Base-by-base conservation (phyloP, 2,329 filamentous ascomycete genomes). In the Verticillium nonalfalfae region DNA sequence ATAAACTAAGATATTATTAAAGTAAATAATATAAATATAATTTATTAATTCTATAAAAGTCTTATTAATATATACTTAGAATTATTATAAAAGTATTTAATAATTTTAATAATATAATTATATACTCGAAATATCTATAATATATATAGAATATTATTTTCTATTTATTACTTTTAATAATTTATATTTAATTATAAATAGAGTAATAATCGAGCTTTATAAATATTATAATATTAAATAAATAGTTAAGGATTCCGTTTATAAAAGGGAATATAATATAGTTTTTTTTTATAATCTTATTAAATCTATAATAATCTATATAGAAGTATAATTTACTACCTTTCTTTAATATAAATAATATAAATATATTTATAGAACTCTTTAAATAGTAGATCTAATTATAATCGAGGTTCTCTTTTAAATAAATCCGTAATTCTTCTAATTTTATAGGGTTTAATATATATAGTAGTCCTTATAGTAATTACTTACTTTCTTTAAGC, bases 91-190 rank as follows among this genome's bases (percentile, higher is more conserved):
- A 58, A 2, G 40, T 59, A 50, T 71, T 71, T 54, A 57, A 67
- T 56, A 73, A 52, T 18, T 58, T 63, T 65, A 73, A 72, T 9
- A 57, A 64, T 63, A 72, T 70, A 10, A 78, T 68, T 40, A 69
- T 54, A 45, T 69, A 78, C 62, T 78, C 59, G 61, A 66, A 78
- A 4, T 66, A 61, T 33, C 70, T 65, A 62, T 70, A 76, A 33
- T 67, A 58, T 1, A 66, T 75, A 18, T 60, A 31, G 60, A 77
- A 78, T 0, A 67, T 67, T 18, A 65, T 76, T 61, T 72, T 75
- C 67, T 64, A 74, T 62, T 75, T 65, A 39, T 77, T 60, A 6
- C 68, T 68, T 65, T 67, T 31, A 26, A 63, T 66, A 21, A 78
- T 75, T 10, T 65, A 35, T 1, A 77, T 70, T 1, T 66, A 50